phyloP scores from a whole-genome alignment of 108 stramenopile species.

The Nitzschia inconspicua region DNA sequence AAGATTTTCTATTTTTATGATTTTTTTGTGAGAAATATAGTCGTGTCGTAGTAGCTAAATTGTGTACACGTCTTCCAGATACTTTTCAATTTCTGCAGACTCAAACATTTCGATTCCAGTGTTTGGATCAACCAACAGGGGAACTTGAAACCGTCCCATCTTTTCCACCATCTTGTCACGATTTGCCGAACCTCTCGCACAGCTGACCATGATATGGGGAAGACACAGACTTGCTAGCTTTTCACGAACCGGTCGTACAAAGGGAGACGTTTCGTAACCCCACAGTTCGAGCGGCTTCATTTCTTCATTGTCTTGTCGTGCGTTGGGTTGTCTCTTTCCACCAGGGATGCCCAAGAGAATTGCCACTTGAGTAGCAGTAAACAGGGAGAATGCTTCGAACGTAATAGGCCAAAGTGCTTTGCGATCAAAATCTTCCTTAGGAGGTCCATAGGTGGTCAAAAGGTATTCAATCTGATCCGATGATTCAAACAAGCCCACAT shows the following conservation, averaged over 20 bases:
- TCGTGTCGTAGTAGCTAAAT: too few species aligned
- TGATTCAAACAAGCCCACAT: constrained; percentile 65
- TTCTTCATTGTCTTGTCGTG: constrained; percentile 64
- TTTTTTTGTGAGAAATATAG: too few species aligned
- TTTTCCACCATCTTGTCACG: constrained; percentile 67
- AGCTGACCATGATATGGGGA: constrained; percentile 72
- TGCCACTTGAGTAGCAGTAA: constrained; percentile 48
- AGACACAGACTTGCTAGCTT: constrained; percentile 67
- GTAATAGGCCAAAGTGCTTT: constrained; percentile 70
- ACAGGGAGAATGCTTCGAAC: constrained; percentile 52
- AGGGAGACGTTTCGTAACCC: constrained; percentile 87
- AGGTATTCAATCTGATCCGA: constrained; percentile 80
- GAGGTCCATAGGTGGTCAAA: constrained; percentile 76
- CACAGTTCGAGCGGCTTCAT: constrained; percentile 79
- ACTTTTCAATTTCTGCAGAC: constrained; percentile 74
- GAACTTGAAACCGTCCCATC: constrained; percentile 85
- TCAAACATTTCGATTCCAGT: constrained; percentile 84
- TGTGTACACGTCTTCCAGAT: constrained; percentile 78
- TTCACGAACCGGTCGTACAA: constrained; percentile 77
- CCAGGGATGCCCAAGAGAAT: constrained; percentile 53
- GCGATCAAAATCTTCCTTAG: constrained; percentile 44
- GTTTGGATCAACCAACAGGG: constrained; percentile 86
- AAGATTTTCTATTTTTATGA: too few species aligned
- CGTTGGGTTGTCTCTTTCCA: constrained; percentile 37
- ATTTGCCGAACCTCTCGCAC: constrained; percentile 79